Percentiles rank a stretch among this genome's conserved stretches.
Evolutionary conservation across 257 asterid species (phyloP).

Genomic region (Plectranthus barbatus): DNA sequence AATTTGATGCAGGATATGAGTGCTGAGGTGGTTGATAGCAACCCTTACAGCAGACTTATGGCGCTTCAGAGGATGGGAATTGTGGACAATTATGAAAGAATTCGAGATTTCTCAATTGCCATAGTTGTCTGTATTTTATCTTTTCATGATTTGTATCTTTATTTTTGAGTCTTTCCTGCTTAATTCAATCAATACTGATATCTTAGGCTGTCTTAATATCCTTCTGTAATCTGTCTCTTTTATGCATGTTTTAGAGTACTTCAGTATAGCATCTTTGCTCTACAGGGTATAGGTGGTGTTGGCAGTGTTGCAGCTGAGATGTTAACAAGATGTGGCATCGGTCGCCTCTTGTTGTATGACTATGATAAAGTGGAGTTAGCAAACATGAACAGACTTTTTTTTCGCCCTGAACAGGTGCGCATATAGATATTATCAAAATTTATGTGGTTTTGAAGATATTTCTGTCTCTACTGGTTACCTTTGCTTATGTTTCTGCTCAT

Average conservation of each 20-base stretch:
- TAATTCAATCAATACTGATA: not conserved
- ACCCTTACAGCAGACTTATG: constrained; percentile 97
- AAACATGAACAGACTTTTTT: constrained; percentile 97
- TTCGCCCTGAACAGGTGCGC: constrained; percentile 94
- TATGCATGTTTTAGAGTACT: not conserved
- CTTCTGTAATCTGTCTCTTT: not conserved
- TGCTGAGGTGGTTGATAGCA: constrained; percentile 93
- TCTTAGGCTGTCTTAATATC: not conserved
- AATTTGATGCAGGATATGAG: constrained; percentile 65
- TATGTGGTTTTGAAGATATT: not conserved
- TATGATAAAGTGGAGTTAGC: constrained; percentile 99
- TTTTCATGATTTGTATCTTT: not conserved
- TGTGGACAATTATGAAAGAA: constrained; percentile 83
- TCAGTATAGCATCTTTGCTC: not conserved
- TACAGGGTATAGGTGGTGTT: constrained; percentile 99
- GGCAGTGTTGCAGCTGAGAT: constrained; percentile 99
- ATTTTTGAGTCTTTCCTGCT: not conserved
- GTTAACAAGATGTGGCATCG: constrained; percentile 98
- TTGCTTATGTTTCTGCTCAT: constrained; percentile 1
- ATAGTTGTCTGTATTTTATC: constrained; percentile 64
- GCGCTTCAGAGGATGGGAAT: constrained; percentile 99
- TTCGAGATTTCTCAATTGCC: constrained; percentile 82
- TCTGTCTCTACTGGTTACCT: not conserved
- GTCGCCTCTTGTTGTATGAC: constrained; percentile 91
- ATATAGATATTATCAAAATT: constrained; percentile 2